Evolutionary conservation across 23 red algal species (phyloP).

Genomic region (Chondrus crispus): DNA sequence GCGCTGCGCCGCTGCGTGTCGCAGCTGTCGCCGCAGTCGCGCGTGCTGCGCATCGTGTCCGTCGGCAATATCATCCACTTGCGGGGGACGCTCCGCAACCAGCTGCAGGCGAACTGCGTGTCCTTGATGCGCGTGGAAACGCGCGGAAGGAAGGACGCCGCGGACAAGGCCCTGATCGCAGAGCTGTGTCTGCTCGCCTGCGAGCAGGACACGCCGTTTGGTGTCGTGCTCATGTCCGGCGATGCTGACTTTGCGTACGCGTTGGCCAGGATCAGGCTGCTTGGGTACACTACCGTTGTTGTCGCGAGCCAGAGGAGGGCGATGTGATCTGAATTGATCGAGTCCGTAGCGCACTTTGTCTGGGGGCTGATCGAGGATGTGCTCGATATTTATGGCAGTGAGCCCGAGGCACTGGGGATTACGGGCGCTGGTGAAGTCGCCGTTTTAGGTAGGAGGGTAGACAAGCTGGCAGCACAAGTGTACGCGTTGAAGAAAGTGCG

Average conservation of each 20-base stretch:
- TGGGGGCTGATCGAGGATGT: no score
- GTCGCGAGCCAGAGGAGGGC: no score
- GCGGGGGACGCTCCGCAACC: background rate
- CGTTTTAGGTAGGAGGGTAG: no score
- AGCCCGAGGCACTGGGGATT: no score
- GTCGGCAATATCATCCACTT: background rate
- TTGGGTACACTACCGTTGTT: slow-evolving; percentile 39
- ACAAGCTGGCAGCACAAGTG: no score
- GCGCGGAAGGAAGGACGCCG: slow-evolving; percentile 14
- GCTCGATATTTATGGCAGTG: no score
- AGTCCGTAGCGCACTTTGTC: no score
- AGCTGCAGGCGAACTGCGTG: slow-evolving; percentile 17
- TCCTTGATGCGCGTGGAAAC: slow-evolving; percentile 38
- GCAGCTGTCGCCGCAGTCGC: no score
- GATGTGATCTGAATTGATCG: no score
- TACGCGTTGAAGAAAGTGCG: no score
- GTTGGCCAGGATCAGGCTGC: background rate
- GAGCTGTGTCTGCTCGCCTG: slow-evolving; percentile 29
- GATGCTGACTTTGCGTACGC: slow-evolving; percentile 48
- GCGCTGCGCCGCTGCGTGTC: no score
- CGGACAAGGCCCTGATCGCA: slow-evolving; percentile 43
- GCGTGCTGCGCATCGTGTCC: slow-evolving; percentile 29
- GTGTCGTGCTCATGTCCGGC: slow-evolving; percentile 21
- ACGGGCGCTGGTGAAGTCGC: no score
- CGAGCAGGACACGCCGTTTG: slow-evolving; percentile 14